Percentiles rank a stretch among this genome's conserved stretches.
Conservation (phyloP, 2,329 filamentous ascomycete species). For the Thielaviopsis musarum region DNA sequence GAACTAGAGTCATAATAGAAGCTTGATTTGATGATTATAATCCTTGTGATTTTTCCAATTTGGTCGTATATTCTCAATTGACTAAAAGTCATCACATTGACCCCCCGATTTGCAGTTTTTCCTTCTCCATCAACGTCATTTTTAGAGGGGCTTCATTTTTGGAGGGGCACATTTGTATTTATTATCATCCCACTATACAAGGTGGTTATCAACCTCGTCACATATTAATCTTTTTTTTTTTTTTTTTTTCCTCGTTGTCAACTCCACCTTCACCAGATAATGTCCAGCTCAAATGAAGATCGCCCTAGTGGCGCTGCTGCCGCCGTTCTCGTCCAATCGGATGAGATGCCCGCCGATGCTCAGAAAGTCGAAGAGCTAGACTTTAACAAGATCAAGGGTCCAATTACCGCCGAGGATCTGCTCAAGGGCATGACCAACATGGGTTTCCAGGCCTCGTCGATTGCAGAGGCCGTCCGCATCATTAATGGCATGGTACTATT, state of each 20-base stretch:
- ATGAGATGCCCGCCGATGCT: slow-evolving; percentile 62
- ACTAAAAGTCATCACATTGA: too few relatives aligned
- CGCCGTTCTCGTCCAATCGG: slow-evolving; percentile 73
- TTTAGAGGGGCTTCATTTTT: too few relatives aligned
- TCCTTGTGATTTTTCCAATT: too few relatives aligned
- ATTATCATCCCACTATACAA: too few relatives aligned
- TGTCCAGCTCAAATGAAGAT: slow-evolving; percentile 16
- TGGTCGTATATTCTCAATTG: too few relatives aligned
- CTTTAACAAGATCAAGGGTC: slow-evolving; percentile 64
- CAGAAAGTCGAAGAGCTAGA: slow-evolving; percentile 79
- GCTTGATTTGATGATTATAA: too few relatives aligned
- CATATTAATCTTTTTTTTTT: not conserved
- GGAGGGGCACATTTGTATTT: too few relatives aligned
- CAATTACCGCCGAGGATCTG: slow-evolving; percentile 74
- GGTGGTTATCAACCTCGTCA: too few relatives aligned
- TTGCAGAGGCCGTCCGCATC: slow-evolving; percentile 75
- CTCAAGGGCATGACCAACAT: slow-evolving; percentile 68
- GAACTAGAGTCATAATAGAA: too few relatives aligned
- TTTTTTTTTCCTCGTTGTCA: not conserved
- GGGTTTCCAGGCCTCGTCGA: slow-evolving; percentile 56
- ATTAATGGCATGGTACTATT: slow-evolving; percentile 80
- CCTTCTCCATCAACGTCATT: too few relatives aligned
- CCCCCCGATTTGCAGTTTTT: too few relatives aligned
- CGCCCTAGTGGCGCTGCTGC: slow-evolving; percentile 50
- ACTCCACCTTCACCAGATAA: not conserved